Conservation (phyloP, 768 basidiomycete species). For the Russula olivacea region DNA sequence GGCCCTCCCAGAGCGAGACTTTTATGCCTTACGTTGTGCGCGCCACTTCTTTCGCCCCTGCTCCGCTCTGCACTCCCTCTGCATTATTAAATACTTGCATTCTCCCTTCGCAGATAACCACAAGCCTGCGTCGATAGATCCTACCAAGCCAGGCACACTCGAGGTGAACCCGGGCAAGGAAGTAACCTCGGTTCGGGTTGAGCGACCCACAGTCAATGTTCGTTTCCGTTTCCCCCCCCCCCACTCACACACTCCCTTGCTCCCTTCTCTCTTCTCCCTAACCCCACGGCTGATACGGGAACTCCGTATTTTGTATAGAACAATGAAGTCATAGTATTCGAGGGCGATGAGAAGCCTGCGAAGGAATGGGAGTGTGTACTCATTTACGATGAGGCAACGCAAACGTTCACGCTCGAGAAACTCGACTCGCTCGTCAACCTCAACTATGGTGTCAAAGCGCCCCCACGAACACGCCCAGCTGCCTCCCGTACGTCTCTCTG, state of each 20-base stretch:
- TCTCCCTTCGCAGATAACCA: slow-evolving; percentile 53
- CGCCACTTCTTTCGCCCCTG: background rate
- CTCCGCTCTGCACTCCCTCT: background rate
- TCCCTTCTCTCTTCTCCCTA: too few relatives aligned
- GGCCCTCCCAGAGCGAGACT: slow-evolving; percentile 56
- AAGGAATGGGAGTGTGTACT: slow-evolving; percentile 73
- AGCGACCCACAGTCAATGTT: slow-evolving; percentile 64
- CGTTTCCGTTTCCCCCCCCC: slow-evolving; percentile 20
- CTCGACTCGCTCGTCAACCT: slow-evolving; percentile 24
- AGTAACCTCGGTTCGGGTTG: slow-evolving; percentile 48
- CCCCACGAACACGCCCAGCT: slow-evolving; percentile 14
- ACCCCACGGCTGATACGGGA: background rate
- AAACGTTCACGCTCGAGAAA: slow-evolving; percentile 24
- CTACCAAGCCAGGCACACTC: slow-evolving; percentile 57
- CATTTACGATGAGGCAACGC: slow-evolving; percentile 68
- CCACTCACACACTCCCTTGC: background rate
- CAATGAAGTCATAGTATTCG: slow-evolving; percentile 50
- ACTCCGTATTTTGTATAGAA: slow-evolving; percentile 33
- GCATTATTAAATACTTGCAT: background rate
- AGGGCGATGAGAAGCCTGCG: slow-evolving; percentile 50
- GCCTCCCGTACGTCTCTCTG: slow-evolving; percentile 19
- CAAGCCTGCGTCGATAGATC: slow-evolving; percentile 66
- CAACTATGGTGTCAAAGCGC: slow-evolving; percentile 9
- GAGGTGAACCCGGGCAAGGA: slow-evolving; percentile 54
- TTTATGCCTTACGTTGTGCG: slow-evolving; percentile 75